phyloP scores from a whole-genome alignment of 176 grass and related monocot genomes.

The Luzula sylvatica region DNA sequence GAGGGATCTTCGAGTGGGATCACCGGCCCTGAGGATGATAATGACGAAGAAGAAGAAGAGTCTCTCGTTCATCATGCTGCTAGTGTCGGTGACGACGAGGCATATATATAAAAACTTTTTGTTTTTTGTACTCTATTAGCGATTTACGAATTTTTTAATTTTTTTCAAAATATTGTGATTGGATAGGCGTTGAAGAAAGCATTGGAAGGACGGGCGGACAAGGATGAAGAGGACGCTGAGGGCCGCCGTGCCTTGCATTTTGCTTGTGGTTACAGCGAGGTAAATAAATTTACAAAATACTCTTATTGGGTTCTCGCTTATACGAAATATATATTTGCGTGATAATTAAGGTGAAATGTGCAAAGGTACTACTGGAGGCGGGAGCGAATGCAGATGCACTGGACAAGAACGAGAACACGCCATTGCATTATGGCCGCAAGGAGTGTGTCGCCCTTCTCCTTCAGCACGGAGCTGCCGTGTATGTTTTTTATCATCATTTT shows the following conservation, averaged over 20 bases:
- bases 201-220: constrained; percentile 65
- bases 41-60: constrained; percentile 54
- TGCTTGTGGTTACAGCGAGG: constrained; percentile 98
- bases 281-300: no score
- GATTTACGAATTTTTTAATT: not conserved
- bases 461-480: constrained; percentile 81
- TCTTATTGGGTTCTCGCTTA: no score
- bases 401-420: constrained; percentile 89
- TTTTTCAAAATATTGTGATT: not conserved
- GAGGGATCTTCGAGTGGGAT: constrained; percentile 25
- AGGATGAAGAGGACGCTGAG: constrained; percentile 84
- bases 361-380: constrained; percentile 55
- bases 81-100: constrained; percentile 85
- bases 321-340: not conserved
- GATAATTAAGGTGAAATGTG: constrained; percentile 45
- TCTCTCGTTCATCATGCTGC: constrained; percentile 80
- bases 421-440: constrained; percentile 77
- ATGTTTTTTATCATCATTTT: constrained; percentile 22
- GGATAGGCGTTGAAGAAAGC: constrained; percentile 70
- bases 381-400: constrained; percentile 57
- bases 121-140: no score
- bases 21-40: constrained; percentile 43
- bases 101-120: constrained; percentile 10
- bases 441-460: constrained; percentile 69
- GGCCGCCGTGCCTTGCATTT: constrained; percentile 97